These are phyloP conservation scores for Sporothrix mexicana DNA, from an alignment of 2,329 filamentous ascomycete genomes.

Conservation along the genomic window DNA sequence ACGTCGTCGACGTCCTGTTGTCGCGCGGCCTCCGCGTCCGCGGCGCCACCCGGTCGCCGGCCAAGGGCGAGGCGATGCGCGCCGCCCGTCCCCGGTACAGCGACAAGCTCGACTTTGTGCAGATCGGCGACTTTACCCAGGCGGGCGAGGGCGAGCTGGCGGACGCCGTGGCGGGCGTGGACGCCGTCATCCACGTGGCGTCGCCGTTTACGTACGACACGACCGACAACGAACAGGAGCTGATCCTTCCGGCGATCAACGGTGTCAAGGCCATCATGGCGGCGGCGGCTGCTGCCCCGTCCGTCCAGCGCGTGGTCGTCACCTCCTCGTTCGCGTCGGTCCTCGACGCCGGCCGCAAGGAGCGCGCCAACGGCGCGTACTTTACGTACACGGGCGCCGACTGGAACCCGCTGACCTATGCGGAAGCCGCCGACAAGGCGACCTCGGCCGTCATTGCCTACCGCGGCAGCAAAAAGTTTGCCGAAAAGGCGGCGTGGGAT, in stretches of 20 bases:
- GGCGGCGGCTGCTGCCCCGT: conserved; percentile 43
- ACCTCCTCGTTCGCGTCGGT: conserved; percentile 39
- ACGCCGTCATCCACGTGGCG: conserved; percentile 46
- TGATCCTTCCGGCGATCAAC: conserved; percentile 54
- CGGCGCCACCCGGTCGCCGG: conserved; percentile 37
- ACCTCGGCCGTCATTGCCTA: conserved; percentile 51
- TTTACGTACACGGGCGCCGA: conserved; percentile 52
- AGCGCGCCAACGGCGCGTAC: conserved; percentile 32
- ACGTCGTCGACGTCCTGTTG: conserved; percentile 45
- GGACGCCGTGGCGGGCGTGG: conserved; percentile 41
- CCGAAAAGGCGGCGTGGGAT: conserved; percentile 61
- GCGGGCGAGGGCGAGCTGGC: conserved; percentile 43
- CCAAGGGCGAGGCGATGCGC: conserved; percentile 37
- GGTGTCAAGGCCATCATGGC: conserved; percentile 52
- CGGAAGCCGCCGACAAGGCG: conserved; percentile 49
- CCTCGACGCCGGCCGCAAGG: conserved; percentile 40
- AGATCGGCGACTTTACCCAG: conserved; percentile 50
- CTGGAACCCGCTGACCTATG: conserved; percentile 61
- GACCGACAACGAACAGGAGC: conserved; percentile 52
- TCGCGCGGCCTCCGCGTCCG: conserved; percentile 44
- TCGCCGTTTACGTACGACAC: conserved; percentile 49
- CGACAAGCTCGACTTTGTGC: conserved; percentile 49
- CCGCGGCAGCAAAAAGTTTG: conserved; percentile 61
- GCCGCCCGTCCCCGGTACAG: conserved; percentile 43
- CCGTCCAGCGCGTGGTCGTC: conserved; percentile 41